Percentiles rank a stretch among this genome's conserved stretches.
phyloP scores from a whole-genome alignment of 1,284 basidiomycete genomes.

The Pholiota adiposa region DNA sequence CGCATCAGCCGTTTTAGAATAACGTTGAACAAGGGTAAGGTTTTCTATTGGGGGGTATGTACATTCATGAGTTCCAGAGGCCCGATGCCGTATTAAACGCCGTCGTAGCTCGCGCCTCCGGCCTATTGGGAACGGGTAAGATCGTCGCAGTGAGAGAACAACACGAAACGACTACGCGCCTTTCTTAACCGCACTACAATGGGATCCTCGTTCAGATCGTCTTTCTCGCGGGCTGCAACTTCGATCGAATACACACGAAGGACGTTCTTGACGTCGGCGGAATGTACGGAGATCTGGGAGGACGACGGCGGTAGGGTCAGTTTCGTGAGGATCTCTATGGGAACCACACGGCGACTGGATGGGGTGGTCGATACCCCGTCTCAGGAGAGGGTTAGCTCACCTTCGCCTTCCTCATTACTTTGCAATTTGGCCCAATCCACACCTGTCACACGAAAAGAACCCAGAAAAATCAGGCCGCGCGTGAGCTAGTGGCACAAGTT shows the following conservation, averaged over 20 bases:
- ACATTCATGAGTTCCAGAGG: conserved; percentile 14
- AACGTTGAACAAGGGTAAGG: conserved; percentile 2
- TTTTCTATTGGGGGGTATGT: conserved; percentile 18
- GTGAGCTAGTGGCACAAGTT: conserved; percentile 15
- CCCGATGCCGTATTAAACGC: conserved; percentile 50
- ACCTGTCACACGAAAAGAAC: conserved; percentile 34
- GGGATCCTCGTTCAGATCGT: conserved; percentile 83
- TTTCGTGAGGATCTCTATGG: conserved; percentile 36
- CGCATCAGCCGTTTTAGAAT: not conserved
- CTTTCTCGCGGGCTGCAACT: conserved; percentile 78
- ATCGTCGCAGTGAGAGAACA: conserved; percentile 10
- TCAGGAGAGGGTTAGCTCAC: conserved; percentile 39
- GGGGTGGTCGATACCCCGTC: conserved; percentile 6
- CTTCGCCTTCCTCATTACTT: conserved; percentile 91
- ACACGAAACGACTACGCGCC: conserved; percentile 45
- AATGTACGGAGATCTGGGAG: conserved; percentile 83
- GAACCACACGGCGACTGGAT: conserved; percentile 29
- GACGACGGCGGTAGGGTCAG: conserved; percentile 19
- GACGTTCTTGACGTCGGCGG: conserved; percentile 83
- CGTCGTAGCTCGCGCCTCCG: conserved; percentile 83
- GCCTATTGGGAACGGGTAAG: conserved; percentile 48
- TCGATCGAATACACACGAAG: conserved; percentile 85
- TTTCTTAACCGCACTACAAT: conserved; percentile 76
- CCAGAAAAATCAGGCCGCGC: conserved; percentile 6
- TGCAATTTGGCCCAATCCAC: conserved; percentile 87